Base-by-base conservation (phyloP, 179 eudicot genomes). In the Vitellaria paradoxa region DNA sequence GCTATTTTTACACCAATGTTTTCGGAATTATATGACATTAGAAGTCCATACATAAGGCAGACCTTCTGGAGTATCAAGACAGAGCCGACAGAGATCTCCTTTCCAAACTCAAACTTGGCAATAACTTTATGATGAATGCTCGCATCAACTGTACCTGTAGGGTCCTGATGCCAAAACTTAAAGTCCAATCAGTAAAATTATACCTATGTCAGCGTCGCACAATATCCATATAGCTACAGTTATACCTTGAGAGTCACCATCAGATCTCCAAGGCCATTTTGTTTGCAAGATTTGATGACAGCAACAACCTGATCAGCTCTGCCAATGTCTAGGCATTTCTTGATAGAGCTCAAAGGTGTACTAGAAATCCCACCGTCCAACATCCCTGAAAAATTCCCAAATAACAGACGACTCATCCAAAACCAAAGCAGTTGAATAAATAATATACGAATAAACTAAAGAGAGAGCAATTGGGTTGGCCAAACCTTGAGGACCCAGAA, bases 201-300 rank as follows among this genome's bases (percentile, higher is more conserved):
- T 24, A 65, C 40, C 67, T 8, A 40, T 10, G 65, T 49, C 17
- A 6, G 18, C 18, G n/a, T 60, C 45, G 49, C 63, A 65, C 17
- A 73, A 40, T 63, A 18, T 20, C 59, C 69, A 7, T 24, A 30
- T 3, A 46, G 40, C 14, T 46, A 75, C 40, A 18, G 67, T 26
- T n/a, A 66, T 81, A 95, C 98, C 97, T 95, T 95, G 64, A 95
- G 77, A 11, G 85, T 81, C 72, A 88, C 87, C 79, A 82, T 87
- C 82, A 93, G 68, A 87, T 89, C 99, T 86, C 97, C 99, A 74
- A 90, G 87, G 83, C 93, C 93, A 86, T 90, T 93, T 63, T 90
- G 88, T 6, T 82, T 81, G 80, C 92, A 91, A 69, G 92, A 90
- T 81, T 88, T 91, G 78, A 95, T 84, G 63, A 95, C 80, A 65